Evolutionary conservation across 228 moss, liverwort and hornwort genomes (phyloP).

Genomic region (Sphagnum magellanicum): DNA sequence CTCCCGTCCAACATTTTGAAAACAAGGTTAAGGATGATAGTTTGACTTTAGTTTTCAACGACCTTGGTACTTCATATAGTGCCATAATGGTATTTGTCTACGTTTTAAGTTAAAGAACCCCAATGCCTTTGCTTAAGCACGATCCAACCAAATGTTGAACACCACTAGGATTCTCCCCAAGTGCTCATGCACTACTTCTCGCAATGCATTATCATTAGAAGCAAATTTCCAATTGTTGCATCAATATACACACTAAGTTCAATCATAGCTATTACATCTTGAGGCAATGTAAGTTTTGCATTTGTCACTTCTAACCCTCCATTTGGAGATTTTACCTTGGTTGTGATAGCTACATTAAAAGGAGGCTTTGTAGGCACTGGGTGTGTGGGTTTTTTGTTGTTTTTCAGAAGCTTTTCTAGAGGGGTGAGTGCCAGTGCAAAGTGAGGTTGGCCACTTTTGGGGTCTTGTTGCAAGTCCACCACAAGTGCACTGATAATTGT

Average conservation of each 20-base stretch:
- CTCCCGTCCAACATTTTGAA: not conserved
- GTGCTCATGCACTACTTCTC: constrained; percentile 17
- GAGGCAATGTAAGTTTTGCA: constrained; percentile 63
- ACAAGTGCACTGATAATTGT: constrained; percentile 61
- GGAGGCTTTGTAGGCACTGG: constrained; percentile 14
- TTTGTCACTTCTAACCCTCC: constrained; percentile 56
- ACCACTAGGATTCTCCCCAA: constrained; percentile 36
- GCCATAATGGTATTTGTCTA: no score
- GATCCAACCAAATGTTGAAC: constrained; percentile 58
- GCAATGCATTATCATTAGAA: constrained; percentile 22
- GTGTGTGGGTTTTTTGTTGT: constrained; percentile 16
- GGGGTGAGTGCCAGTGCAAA: constrained; percentile 73
- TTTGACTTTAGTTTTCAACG: constrained; percentile 67
- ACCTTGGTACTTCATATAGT: no score
- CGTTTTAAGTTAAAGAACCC: constrained; percentile 43
- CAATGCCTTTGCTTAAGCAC: constrained; percentile 56
- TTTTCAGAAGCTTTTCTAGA: constrained; percentile 38
- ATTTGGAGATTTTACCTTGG: constrained; percentile 41
- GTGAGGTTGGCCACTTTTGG: constrained; percentile 50
- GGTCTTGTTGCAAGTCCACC: constrained; percentile 74
- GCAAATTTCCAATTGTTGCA: constrained; percentile 44
- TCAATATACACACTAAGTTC: constrained; percentile 57
- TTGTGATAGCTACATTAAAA: constrained; percentile 35
- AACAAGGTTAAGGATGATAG: not conserved
- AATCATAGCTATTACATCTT: constrained; percentile 67